Percentiles rank a stretch among this genome's conserved stretches.
These are phyloP conservation scores for Carpinus viminea DNA, from an alignment of 306 rosid genomes.

Conservation along the genomic window DNA sequence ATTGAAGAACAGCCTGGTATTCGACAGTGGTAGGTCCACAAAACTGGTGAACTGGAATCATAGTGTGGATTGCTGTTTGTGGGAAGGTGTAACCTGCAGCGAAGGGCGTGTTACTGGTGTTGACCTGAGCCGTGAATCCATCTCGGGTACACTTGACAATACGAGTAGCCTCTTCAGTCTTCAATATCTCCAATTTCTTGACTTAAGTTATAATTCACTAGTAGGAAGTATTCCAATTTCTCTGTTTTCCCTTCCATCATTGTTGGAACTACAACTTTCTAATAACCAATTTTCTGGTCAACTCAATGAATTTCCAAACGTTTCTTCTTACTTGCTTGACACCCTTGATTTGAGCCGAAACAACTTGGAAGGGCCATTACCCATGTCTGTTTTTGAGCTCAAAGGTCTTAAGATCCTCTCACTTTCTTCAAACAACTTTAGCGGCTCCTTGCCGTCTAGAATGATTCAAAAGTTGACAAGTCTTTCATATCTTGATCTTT, in stretches of 20 bases:
- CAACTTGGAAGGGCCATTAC: too few relatives aligned
- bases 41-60: too few relatives aligned
- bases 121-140: not conserved
- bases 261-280: too few relatives aligned
- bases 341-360: not conserved
- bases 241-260: too few relatives aligned
- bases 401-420: too few relatives aligned
- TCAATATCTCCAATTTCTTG: constrained; percentile 1
- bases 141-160: not conserved
- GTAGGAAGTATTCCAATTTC: too few relatives aligned
- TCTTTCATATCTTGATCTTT: not conserved
- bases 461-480: not conserved
- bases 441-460: not conserved
- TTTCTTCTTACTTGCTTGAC: constrained; percentile 1
- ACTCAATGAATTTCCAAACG: constrained; percentile 9
- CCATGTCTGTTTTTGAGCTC: too few relatives aligned
- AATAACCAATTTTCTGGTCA: too few relatives aligned
- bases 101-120: not conserved
- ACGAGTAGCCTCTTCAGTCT: constrained; percentile 8
- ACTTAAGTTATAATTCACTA: constrained; percentile 22
- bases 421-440: too few relatives aligned
- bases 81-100: constrained; percentile 39
- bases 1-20: constrained; percentile 25
- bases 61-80: constrained; percentile 27
- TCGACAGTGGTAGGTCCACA: not conserved